Evolutionary conservation across 148 eudicot species (phyloP).

Genomic region (Linanthus parryae): DNA sequence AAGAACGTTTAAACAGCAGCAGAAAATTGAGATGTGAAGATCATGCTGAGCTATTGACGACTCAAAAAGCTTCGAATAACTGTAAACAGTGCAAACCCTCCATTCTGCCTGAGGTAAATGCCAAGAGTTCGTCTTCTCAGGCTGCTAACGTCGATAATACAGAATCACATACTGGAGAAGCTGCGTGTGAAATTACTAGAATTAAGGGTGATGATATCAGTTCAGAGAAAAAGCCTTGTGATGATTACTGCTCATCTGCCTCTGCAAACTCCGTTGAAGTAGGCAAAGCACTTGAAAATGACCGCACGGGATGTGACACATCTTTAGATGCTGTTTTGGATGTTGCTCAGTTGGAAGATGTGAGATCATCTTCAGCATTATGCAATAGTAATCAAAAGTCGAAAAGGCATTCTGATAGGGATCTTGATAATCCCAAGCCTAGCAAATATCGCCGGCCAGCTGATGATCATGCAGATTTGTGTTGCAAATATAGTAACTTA

Average conservation of each 20-base stretch:
- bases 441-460: conserved; percentile 56
- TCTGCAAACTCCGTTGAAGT: conserved; percentile 12
- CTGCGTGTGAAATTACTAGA: conserved; percentile 14
- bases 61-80: conserved; percentile 27
- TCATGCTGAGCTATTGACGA: conserved; percentile 26
- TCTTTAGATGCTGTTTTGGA: conserved; percentile 24
- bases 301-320: conserved; percentile 14
- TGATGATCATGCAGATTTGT: conserved; percentile 35
- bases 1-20: conserved; percentile 61
- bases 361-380: conserved; percentile 26
- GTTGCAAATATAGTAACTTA: conserved; percentile 48
- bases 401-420: conserved; percentile 72
- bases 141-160: conserved; percentile 21
- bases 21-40: conserved; percentile 58
- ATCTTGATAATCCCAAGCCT: conserved; percentile 74
- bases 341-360: conserved; percentile 27
- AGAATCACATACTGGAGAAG: conserved; percentile 20
- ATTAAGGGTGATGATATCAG: conserved; percentile 20
- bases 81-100: conserved; percentile 37
- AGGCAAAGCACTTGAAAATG: conserved; percentile 25
- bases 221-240: conserved; percentile 23
- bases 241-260: conserved; percentile 28
- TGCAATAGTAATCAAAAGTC: conserved; percentile 35
- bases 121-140: conserved; percentile 27
- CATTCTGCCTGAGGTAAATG: conserved; percentile 18